Base-by-base conservation (phyloP, 768 basidiomycete genomes). In the Amanita subjunquillea region DNA sequence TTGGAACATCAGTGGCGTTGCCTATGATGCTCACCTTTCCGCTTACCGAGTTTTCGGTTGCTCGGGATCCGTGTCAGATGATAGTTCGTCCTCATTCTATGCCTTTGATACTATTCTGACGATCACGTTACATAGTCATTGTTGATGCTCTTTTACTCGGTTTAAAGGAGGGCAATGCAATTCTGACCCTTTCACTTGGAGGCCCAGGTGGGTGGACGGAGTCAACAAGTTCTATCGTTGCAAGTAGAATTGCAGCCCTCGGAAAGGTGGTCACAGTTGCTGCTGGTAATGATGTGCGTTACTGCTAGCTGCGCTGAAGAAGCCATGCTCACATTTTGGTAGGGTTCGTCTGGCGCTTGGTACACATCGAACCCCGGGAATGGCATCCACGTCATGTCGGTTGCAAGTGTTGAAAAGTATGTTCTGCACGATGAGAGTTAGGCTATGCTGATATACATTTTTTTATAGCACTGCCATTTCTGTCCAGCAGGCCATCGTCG, bases 1-100 rank as follows among this genome's bases (percentile, higher is more conserved):
- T 34, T 83, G 78, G 69, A 80, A 80, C 64, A 78, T 87, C 59
- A 79, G 77, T 45, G 87, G 87, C 51, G 84, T 85, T 38, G 85
- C 86, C 2, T 83, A 75, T 53, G 71, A 73, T 1, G 79, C 83
- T 0, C 73, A 73, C 2, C 63, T 85, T 36, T 73, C 67, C 3
- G 61, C 73, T 4, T 82, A 82, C 67, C 64, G 81, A 48, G 69
- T 86, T 7, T 85, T 84, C 59, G 79, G 80, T 2, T 87, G 87
- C 60, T 56, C 49, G 2, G 80, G 79, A 0, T 62, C 54, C 8
- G 71, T 77, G 54, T 71, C 68, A 44, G 74, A 80, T 58, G 73
- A 83, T 63, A 64, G 82, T 83, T 57, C 41, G 71, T 61, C 29
- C 12, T 9, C 9, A 27, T n/a, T 47, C 29, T 29, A 48, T 22